Conservation (phyloP, 768 basidiomycete genomes). For the Pleurotus tuoliensis region DNA sequence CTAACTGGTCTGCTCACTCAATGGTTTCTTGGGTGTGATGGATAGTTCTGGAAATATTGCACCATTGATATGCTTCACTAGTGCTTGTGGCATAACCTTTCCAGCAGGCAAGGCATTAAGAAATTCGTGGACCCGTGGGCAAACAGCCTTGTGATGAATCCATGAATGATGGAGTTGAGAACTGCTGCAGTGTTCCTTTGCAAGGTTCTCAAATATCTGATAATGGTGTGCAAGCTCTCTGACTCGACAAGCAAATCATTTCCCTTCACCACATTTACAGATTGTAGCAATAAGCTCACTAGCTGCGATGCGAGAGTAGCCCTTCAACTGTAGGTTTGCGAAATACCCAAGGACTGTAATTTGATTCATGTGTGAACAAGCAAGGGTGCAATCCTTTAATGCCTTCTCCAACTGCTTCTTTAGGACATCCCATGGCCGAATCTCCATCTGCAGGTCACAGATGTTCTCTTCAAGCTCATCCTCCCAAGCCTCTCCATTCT, state of each 20-base stretch:
- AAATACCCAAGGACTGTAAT: constrained; percentile 28
- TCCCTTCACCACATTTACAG: constrained; percentile 13
- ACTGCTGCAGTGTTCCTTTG: constrained; percentile 23
- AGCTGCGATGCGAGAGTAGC: constrained; percentile 19
- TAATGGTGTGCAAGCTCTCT: constrained; percentile 30
- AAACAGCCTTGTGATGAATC: constrained; percentile 21
- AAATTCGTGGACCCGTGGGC: constrained; percentile 13
- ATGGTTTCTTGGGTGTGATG: constrained; percentile 18
- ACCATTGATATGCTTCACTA: constrained; percentile 22
- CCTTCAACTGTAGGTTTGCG: constrained; percentile 30
- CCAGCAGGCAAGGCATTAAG: constrained; percentile 19
- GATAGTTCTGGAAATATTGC: constrained; percentile 27
- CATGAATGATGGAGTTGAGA: constrained; percentile 9
- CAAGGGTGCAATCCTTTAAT: constrained; percentile 17
- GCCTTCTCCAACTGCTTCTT: constrained; percentile 24
- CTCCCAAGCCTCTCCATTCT: constrained; percentile 16
- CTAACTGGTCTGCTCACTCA: constrained; percentile 27
- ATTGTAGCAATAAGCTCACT: constrained; percentile 30
- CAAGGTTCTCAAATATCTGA: constrained; percentile 31
- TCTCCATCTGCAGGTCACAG: constrained; percentile 9
- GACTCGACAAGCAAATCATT: constrained; percentile 23
- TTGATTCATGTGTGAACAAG: constrained; percentile 25
- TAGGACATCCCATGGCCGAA: constrained; percentile 20
- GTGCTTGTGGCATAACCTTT: constrained; percentile 22
- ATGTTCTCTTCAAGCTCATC: constrained; percentile 14